Percentiles rank a stretch among this genome's conserved stretches.
Evolutionary conservation across 306 rosid genomes (phyloP).

Genomic region (Astragalus glycyphyllos): DNA sequence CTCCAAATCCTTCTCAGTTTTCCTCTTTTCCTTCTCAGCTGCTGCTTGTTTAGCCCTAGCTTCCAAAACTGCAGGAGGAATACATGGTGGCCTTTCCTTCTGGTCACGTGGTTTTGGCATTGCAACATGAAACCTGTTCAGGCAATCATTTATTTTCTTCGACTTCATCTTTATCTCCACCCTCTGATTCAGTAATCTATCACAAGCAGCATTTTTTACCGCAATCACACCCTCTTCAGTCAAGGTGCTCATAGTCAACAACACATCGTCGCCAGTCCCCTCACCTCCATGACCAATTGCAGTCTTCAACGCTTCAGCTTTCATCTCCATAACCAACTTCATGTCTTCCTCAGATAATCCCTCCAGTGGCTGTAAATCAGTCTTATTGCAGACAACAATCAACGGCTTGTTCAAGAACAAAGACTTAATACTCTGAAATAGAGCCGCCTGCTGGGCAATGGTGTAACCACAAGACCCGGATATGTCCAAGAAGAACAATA

Average conservation of each 20-base stretch:
- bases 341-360: conserved; percentile 78
- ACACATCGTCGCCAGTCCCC: conserved; percentile 61
- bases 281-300: conserved; percentile 81
- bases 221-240: conserved; percentile 84
- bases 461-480: conserved; percentile 92
- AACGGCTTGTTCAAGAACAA: conserved; percentile 64
- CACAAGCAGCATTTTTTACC: conserved; percentile 91
- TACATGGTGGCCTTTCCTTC: conserved; percentile 80
- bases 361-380: conserved; percentile 84
- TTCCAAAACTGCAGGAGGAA: conserved; percentile 77
- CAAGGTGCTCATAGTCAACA: conserved; percentile 87
- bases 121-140: conserved; percentile 86
- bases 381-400: conserved; percentile 68
- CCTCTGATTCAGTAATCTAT: conserved; percentile 78
- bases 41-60: conserved; percentile 68
- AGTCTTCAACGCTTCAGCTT: conserved; percentile 84
- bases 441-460: conserved; percentile 86
- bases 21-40: conserved; percentile 64
- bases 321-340: conserved; percentile 80
- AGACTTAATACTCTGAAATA: conserved; percentile 77
- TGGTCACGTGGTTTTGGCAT: conserved; percentile 79
- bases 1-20: conserved; percentile 80
- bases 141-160: conserved; percentile 73
- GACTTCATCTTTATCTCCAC: conserved; percentile 88
- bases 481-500: conserved; percentile 83